phyloP scores from a whole-genome alignment of 108 stramenopile genomes.

The Schizochytrium sp. region DNA sequence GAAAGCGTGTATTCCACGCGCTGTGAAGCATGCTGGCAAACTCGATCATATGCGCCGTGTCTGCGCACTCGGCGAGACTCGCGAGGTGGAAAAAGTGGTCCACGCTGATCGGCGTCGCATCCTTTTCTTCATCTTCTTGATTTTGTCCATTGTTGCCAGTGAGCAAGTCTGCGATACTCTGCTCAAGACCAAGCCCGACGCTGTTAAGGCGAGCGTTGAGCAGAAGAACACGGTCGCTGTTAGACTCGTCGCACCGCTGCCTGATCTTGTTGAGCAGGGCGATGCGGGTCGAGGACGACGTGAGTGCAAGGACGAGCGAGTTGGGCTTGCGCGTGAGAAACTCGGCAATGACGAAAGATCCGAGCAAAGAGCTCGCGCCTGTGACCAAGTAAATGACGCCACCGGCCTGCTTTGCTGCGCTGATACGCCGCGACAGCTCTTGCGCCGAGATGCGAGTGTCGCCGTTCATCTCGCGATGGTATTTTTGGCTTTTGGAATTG shows the following conservation, averaged over 20 bases:
- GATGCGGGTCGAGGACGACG: not conserved
- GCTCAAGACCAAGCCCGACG: not conserved
- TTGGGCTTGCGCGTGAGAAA: not conserved
- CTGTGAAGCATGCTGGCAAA: not conserved
- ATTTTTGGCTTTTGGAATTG: no score
- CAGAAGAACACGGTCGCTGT: not conserved
- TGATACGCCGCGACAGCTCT: not conserved
- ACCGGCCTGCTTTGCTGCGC: not conserved
- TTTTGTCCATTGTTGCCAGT: no score
- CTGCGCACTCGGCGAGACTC: not conserved
- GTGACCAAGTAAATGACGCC: not conserved
- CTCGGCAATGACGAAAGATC: not conserved
- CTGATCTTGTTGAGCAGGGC: not conserved
- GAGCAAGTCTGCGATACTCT: not conserved
- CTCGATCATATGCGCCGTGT: not conserved
- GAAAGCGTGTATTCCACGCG: not conserved
- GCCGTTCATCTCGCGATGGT: not conserved
- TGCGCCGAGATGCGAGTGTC: not conserved
- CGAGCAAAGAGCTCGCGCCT: not conserved
- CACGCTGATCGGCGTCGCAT: not conserved
- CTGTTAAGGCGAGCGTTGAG: not conserved
- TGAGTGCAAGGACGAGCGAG: not conserved
- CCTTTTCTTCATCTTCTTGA: not conserved
- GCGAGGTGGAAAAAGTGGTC: not conserved
- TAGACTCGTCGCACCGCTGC: not conserved